These are phyloP conservation scores for Musa acuminata DNA, from an alignment of 176 grass and related monocot species.

Conservation along the genomic window DNA sequence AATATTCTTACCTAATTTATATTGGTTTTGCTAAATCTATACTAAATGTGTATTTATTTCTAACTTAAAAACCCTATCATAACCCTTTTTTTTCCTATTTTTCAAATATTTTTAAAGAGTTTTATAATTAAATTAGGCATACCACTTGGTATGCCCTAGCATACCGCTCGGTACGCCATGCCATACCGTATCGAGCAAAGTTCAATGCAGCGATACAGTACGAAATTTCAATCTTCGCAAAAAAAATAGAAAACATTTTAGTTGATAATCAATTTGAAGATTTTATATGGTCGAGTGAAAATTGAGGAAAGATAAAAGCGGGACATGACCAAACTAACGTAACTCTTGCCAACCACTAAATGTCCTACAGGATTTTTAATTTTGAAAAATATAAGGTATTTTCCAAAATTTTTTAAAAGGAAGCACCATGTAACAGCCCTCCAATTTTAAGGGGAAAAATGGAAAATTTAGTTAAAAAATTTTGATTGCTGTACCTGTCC, in stretches of 20 bases:
- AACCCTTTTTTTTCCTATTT: no score
- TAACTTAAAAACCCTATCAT: no score
- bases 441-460: neutral
- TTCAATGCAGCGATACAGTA: no score
- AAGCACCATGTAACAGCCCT: neutral
- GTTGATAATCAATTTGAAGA: neutral
- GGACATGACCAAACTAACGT: neutral
- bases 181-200: no score
- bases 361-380: neutral
- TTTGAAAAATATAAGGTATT: neutral
- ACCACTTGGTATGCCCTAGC: no score
- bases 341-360: neutral
- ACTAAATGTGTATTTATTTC: no score
- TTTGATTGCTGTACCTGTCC: constrained; percentile 49
- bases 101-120: no score
- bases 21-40: no score
- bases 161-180: no score
- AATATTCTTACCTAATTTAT: no score
- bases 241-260: neutral
- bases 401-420: neutral
- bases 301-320: neutral
- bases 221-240: neutral
- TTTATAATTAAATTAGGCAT: no score
- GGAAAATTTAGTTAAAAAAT: neutral
- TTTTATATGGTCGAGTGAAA: neutral